Percentiles rank a stretch among this genome's conserved stretches.
Conservation (phyloP, 371 early-diverging fungal genomes). For the Mortierella polycephala region DNA sequence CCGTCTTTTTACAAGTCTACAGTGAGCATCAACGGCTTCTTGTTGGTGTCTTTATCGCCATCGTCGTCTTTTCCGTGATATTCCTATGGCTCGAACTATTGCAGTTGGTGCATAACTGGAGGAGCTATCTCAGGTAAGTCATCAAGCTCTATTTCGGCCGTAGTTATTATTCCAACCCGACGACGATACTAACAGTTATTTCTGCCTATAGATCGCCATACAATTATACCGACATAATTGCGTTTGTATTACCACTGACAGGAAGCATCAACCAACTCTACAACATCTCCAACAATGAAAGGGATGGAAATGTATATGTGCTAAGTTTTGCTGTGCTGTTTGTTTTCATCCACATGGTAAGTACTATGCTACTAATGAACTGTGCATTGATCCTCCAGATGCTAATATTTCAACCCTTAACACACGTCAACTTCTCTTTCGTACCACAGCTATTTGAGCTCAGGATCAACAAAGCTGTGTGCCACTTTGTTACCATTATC, state of each 20-base stretch:
- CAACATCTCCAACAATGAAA: background rate
- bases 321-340: conserved; percentile 22
- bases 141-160: background rate
- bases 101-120: background rate
- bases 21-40: background rate
- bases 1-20: conserved; percentile 24
- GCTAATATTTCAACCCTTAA: background rate
- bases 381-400: background rate
- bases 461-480: conserved; percentile 16
- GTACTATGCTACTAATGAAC: background rate
- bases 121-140: conserved; percentile 1
- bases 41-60: conserved; percentile 14
- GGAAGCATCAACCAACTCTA: conserved; percentile 14
- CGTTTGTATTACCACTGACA: conserved; percentile 2
- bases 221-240: conserved; percentile 7
- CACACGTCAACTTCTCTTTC: background rate
- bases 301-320: background rate
- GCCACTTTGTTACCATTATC: conserved; percentile 27
- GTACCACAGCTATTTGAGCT: conserved; percentile 17
- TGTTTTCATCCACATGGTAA: conserved; percentile 23
- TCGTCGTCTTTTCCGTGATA: conserved; percentile 3
- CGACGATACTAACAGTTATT: too few relatives aligned
- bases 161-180: background rate
- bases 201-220: conserved; percentile 15
- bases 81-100: conserved; percentile 19